Conservation (phyloP, 805 yeast genomes). For the Saccharomycopsis malanga region DNA sequence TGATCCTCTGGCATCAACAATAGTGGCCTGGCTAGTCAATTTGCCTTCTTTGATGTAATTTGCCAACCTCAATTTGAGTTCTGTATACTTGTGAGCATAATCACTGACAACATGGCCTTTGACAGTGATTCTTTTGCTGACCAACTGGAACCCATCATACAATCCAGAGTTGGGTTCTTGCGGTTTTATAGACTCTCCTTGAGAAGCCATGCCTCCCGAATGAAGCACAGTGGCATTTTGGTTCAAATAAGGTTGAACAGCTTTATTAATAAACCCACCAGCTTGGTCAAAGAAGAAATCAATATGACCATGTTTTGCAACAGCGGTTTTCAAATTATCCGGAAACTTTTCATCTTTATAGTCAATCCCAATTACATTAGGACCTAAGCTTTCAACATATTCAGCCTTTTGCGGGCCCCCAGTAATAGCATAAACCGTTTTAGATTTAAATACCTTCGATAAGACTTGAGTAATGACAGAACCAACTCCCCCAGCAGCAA, state of each 20-base stretch:
- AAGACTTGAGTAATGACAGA: constrained; percentile 51
- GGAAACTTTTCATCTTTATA: constrained; percentile 40
- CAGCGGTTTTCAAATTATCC: constrained; percentile 32
- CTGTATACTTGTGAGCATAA: constrained; percentile 24
- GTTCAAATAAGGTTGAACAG: neutral
- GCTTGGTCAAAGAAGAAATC: constrained; percentile 57
- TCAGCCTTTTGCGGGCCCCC: constrained; percentile 51
- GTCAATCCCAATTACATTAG: constrained; percentile 45
- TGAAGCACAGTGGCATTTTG: neutral
- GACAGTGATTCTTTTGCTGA: constrained; percentile 43
- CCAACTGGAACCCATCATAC: too few species aligned
- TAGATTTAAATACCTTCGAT: constrained; percentile 43
- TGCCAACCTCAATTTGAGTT: too few species aligned
- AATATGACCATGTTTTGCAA: constrained; percentile 37
- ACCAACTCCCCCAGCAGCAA: constrained; percentile 76
- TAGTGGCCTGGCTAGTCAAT: constrained; percentile 34
- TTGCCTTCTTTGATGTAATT: constrained; percentile 33
- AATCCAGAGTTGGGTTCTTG: too few species aligned
- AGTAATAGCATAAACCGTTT: constrained; percentile 53
- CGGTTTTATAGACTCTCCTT: too few species aligned
- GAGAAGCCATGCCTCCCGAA: neutral
- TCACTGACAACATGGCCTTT: constrained; percentile 50
- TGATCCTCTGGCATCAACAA: constrained; percentile 37
- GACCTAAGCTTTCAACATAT: constrained; percentile 48
- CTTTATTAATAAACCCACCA: constrained; percentile 48